Conservation (phyloP, 108 stramenopile genomes). For the Cyclotella cryptica region DNA sequence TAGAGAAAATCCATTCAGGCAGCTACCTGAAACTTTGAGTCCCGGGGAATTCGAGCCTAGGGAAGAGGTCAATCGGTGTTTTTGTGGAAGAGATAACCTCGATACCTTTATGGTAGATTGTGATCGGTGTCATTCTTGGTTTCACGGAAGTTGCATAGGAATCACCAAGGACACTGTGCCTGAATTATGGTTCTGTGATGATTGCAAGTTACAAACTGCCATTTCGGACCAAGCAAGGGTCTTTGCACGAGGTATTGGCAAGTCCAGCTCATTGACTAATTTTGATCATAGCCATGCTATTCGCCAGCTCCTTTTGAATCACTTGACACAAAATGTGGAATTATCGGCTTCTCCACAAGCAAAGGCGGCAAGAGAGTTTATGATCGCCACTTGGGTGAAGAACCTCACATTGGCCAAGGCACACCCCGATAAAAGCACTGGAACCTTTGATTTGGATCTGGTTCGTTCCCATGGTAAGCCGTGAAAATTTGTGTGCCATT, state of each 20-base stretch:
- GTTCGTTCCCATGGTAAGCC: slow-evolving; percentile 39
- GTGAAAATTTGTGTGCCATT: background rate
- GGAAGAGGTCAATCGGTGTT: slow-evolving; percentile 69
- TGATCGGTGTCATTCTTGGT: slow-evolving; percentile 85
- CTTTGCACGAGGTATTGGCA: slow-evolving; percentile 35
- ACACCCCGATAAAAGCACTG: slow-evolving; percentile 19
- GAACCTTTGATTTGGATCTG: slow-evolving; percentile 46
- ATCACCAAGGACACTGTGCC: slow-evolving; percentile 69
- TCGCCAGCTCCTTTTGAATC: slow-evolving; percentile 74
- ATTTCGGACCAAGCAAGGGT: slow-evolving; percentile 56
- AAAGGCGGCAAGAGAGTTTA: slow-evolving; percentile 59
- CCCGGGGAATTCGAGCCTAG: slow-evolving; percentile 35
- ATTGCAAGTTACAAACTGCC: slow-evolving; percentile 71
- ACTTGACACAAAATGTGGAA: slow-evolving; percentile 46
- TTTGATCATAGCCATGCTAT: slow-evolving; percentile 60
- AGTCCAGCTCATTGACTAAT: slow-evolving; percentile 14
- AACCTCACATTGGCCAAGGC: slow-evolving; percentile 44
- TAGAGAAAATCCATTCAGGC: slow-evolving; percentile 60
- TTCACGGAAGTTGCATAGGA: slow-evolving; percentile 73
- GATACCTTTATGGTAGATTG: slow-evolving; percentile 89
- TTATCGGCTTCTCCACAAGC: slow-evolving; percentile 50
- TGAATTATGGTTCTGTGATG: slow-evolving; percentile 84
- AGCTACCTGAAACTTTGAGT: slow-evolving; percentile 45
- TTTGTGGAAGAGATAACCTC: slow-evolving; percentile 63
- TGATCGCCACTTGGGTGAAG: slow-evolving; percentile 82